Conservation (phyloP, 129 eudicot species). For the Oenanthe sinensis region DNA sequence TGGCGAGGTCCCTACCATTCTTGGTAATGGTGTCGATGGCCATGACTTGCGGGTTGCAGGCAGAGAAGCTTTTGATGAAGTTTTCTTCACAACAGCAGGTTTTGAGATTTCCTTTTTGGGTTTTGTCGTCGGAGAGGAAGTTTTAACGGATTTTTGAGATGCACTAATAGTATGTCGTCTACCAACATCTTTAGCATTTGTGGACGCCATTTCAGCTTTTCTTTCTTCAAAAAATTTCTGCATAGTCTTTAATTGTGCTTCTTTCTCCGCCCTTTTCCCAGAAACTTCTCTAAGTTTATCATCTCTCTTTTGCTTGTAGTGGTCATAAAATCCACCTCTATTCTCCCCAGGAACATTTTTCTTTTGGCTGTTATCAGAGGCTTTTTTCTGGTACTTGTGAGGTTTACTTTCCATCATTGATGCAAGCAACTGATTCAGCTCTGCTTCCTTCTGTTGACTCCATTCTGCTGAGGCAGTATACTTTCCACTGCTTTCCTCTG, state of each 20-base stretch:
- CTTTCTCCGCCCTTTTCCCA: slow-evolving; percentile 50
- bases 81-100: slow-evolving; percentile 49
- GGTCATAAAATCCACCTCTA: slow-evolving; percentile 53
- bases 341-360: slow-evolving; percentile 36
- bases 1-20: slow-evolving; percentile 43
- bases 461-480: slow-evolving; percentile 58
- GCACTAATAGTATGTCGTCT: slow-evolving; percentile 30
- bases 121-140: slow-evolving; percentile 22
- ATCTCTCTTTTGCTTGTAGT: slow-evolving; percentile 65
- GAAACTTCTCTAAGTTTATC: slow-evolving; percentile 54
- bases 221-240: slow-evolving; percentile 49
- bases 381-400: slow-evolving; percentile 24
- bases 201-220: slow-evolving; percentile 41
- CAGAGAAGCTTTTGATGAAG: slow-evolving; percentile 38
- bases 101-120: slow-evolving; percentile 40
- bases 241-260: slow-evolving; percentile 46
- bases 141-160: slow-evolving; percentile 37
- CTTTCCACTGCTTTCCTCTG: slow-evolving; percentile 44
- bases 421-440: slow-evolving; percentile 52
- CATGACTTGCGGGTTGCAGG: slow-evolving; percentile 80
- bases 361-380: slow-evolving; percentile 27
- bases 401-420: slow-evolving; percentile 67
- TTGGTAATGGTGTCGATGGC: slow-evolving; percentile 77
- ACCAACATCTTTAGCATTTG: slow-evolving; percentile 31
- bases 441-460: slow-evolving; percentile 74